Evolutionary conservation across 306 rosid genomes (phyloP).

Genomic region (Pterocarpus santalinus): DNA sequence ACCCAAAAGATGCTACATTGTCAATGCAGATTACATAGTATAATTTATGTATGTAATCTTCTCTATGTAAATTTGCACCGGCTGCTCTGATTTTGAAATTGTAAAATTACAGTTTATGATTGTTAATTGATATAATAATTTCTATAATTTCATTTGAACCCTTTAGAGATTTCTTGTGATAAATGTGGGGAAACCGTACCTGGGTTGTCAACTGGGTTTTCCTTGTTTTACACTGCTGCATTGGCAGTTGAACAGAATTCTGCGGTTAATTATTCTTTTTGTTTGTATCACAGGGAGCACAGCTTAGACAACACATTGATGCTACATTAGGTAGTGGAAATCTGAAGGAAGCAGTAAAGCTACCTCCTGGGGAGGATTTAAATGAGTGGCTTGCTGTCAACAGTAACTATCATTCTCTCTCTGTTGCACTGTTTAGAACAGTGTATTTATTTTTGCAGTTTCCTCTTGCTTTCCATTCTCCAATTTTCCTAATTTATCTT

Average conservation of each 20-base stretch:
- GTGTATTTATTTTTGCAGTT: slow-evolving; percentile 39
- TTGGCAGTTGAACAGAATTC: background rate
- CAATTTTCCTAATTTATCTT: slow-evolving; percentile 35
- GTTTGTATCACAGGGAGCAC: slow-evolving; percentile 86
- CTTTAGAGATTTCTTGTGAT: background rate
- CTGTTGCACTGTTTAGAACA: slow-evolving; percentile 42
- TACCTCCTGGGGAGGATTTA: slow-evolving; percentile 98
- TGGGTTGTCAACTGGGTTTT: background rate
- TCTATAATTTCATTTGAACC: too few relatives aligned
- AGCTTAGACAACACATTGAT: slow-evolving; percentile 96
- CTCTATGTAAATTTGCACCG: background rate
- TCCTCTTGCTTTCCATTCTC: slow-evolving; percentile 22
- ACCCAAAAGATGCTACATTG: slow-evolving; percentile 18
- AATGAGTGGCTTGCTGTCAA: slow-evolving; percentile 99
- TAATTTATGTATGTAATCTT: slow-evolving; percentile 18
- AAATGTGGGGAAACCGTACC: background rate
- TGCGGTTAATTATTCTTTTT: background rate
- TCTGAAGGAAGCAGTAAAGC: slow-evolving; percentile 98
- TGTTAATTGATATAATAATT: background rate
- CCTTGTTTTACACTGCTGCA: background rate
- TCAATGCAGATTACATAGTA: slow-evolving; percentile 5
- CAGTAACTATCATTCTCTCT: slow-evolving; percentile 65
- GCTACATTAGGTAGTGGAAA: slow-evolving; percentile 98
- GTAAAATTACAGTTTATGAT: slow-evolving; percentile 6
- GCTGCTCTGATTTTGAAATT: slow-evolving; percentile 40